Evolutionary conservation across 495 filamentous ascomycete species (phyloP).

Genomic region (Daldinia grandis): DNA sequence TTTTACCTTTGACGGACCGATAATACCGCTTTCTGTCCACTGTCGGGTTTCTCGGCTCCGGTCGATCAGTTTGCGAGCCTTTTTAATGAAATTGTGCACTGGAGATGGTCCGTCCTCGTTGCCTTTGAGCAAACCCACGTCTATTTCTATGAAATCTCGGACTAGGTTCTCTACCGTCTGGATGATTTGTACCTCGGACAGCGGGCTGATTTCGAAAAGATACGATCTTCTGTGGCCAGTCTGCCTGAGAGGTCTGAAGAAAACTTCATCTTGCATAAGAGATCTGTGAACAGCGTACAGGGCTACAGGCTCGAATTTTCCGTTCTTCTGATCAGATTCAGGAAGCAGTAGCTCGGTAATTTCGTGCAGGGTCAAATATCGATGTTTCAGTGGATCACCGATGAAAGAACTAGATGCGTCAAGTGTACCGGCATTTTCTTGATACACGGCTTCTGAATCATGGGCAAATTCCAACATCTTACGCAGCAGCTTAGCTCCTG

Average conservation of each 20-base stretch:
- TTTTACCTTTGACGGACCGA: constrained; percentile 52
- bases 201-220: constrained; percentile 50
- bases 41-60: constrained; percentile 69
- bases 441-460: constrained; percentile 61
- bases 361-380: constrained; percentile 68
- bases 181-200: constrained; percentile 42
- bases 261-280: constrained; percentile 63
- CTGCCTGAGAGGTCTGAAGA: constrained; percentile 52
- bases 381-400: constrained; percentile 55
- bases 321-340: constrained; percentile 55
- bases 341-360: constrained; percentile 64
- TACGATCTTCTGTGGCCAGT: constrained; percentile 49
- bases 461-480: constrained; percentile 62
- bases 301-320: constrained; percentile 58
- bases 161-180: constrained; percentile 44
- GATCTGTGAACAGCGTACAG: constrained; percentile 75
- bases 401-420: constrained; percentile 60
- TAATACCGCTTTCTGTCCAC: constrained; percentile 65
- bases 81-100: constrained; percentile 64
- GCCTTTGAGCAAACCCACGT: not conserved
- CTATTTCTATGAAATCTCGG: constrained; percentile 45
- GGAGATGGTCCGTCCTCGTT: not conserved
- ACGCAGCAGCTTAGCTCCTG: constrained; percentile 58
- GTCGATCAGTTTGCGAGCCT: constrained; percentile 71
- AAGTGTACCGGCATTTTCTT: constrained; percentile 58